Evolutionary conservation across 2,329 filamentous ascomycete species (phyloP), one percentile per base, ranked within the genome.

Genomic region (Aspergillus brunneoviolaceus): DNA sequence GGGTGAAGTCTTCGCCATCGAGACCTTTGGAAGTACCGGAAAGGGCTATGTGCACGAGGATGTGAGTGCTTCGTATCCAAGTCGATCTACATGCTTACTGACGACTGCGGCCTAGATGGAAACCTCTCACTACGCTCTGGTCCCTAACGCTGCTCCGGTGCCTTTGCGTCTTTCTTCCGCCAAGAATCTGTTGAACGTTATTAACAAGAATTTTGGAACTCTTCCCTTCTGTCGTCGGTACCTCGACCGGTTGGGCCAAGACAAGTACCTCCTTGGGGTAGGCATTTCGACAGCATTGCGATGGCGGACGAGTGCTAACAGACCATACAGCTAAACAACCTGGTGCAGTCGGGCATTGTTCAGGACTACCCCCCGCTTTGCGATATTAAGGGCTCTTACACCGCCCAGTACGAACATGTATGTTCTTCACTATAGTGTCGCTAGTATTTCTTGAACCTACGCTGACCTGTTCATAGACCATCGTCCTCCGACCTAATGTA

Each of bases 141-240:
- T 85, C 63, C 77, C 81, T 35, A 89, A 96, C 74, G 88, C 88
- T 4, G 85, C 88, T 53, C 91, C 92, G 72, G 87, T 91, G 7
- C 86, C 90, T 60, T 80, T 96, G 61, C 86, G 90, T 54, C 80
- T 96, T 53, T 86, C 88, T 49, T 96, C 91, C 50, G 93, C 93
- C 60, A 95, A 93, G 81, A 89, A 87, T 59, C 82, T 98, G 59
- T 82, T 96, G 67, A 95, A 85, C 70, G 89, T 92, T 33, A 97
- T 98, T 76, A 95, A 91, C 79, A 96, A 96, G 84, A 96, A 96
- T 79, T 98, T 97, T 75, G 91, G 92, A 66, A 96, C 92, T 1
- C 79, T 98, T 67, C 92, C 92, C 2, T 98, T 92, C 77, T 96
- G 92, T 77, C 85, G 93, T 64, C 87, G 93, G 67, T 97, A 96